Base-by-base conservation (phyloP, 1,139 yeast genomes). In the Geotrichum klebahnii region DNA sequence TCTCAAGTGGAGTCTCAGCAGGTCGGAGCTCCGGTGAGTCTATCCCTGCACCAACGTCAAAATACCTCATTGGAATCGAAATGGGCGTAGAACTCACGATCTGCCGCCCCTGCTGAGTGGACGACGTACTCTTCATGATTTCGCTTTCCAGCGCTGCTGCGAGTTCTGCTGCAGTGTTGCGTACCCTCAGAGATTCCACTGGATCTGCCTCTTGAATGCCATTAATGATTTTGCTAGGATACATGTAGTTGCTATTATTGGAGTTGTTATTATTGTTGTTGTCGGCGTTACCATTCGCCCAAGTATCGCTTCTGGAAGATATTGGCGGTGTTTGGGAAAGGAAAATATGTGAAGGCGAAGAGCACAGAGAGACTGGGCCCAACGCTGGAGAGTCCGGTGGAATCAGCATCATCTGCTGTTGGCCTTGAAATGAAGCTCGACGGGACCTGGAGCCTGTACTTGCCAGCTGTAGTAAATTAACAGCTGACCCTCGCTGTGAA, bases 311-410 rank as follows among this genome's bases (percentile, higher is more conserved):
- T 2, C 22, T 3, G 23, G 12, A 8, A 14, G 12, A 29, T 3
- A 12, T 14, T 12, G 14, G 33, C 20, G 42, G 42, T 14, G 42
- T 38, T 24, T 24, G 33, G 3, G 42, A 32, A n/a, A 38, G 42
- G 16, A 12, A 24, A 22, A 38, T 17, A 4, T 33, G 42, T 22
- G 33, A 26, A 14, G 42, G 42, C 17, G 42, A 38, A 4, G 33
- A 32, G 14, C 42, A 38, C 17, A n/a, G 22, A 32, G 42, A 38
- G 14, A 38, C 42, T 5, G 42, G 42, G 10, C 33, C 42, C 42
- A 38, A 33, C n/a, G 20, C 33, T 9, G 42, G 42, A 33, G 33
- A 26, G 8, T 38, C 42, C 9, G 42, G 42, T 14, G 28, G 33
- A 12, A n/a, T 10, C 4, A 17, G 5, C 17, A 14, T 5, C 5